Evolutionary conservation across 2,329 filamentous ascomycete genomes (phyloP).

Genomic region (Clonostachys solani): DNA sequence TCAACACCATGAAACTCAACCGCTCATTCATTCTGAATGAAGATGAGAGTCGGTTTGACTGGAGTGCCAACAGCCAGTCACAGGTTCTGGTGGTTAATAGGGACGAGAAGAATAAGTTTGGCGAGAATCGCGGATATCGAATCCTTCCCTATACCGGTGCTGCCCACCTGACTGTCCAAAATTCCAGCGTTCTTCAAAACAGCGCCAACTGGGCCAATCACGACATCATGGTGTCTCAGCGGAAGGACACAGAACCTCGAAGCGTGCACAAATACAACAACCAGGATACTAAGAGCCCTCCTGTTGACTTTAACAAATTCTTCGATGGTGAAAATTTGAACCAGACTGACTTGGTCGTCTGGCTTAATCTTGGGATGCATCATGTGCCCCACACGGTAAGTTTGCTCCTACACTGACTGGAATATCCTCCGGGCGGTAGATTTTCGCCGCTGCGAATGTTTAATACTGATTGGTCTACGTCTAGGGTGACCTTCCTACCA

Average conservation of each 20-base stretch:
- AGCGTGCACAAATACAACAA: slow-evolving; percentile 39
- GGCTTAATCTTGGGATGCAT: slow-evolving; percentile 52
- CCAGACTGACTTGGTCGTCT: slow-evolving; percentile 39
- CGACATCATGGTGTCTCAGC: slow-evolving; percentile 44
- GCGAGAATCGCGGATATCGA: slow-evolving; percentile 47
- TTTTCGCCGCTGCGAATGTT: too few species aligned
- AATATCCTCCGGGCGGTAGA: too few species aligned
- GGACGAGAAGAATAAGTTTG: slow-evolving; percentile 40
- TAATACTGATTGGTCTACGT: too few species aligned
- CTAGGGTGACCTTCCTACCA: slow-evolving; percentile 39
- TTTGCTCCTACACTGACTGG: too few species aligned
- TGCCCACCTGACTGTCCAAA: slow-evolving; percentile 38
- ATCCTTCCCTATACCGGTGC: slow-evolving; percentile 14
- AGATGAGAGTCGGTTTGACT: slow-evolving; percentile 35
- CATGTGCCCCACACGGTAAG: slow-evolving; percentile 44
- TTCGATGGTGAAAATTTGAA: slow-evolving; percentile 29
- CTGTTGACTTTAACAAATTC: slow-evolving; percentile 45
- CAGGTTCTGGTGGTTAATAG: slow-evolving; percentile 48
- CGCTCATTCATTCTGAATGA: slow-evolving; percentile 35
- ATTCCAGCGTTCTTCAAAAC: slow-evolving; percentile 39
- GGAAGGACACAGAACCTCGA: slow-evolving; percentile 47
- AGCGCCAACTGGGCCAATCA: slow-evolving; percentile 43
- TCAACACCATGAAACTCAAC: slow-evolving; percentile 48
- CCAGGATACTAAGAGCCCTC: slow-evolving; percentile 37
- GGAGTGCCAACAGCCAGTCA: slow-evolving; percentile 38